Conservation (phyloP, 768 basidiomycete genomes). For the Xanthoconium stramineum region DNA sequence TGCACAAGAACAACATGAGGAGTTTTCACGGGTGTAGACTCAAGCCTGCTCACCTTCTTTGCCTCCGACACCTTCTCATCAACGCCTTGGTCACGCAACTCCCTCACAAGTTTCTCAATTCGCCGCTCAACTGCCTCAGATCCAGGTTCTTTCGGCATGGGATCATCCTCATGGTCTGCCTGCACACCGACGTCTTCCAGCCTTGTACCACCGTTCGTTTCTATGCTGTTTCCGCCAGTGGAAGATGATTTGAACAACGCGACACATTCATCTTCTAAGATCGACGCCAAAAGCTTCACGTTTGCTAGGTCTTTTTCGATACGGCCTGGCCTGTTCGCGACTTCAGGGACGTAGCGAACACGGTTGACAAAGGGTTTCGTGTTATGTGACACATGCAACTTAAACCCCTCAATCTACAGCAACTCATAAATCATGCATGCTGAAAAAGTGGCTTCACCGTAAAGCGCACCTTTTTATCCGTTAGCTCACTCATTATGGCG, state of each 20-base stretch:
- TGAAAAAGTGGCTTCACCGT: neutral
- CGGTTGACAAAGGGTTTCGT: constrained; percentile 74
- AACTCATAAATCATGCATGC: constrained; percentile 7
- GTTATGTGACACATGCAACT: constrained; percentile 84
- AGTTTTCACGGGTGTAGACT: constrained; percentile 9
- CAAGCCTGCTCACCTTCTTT: constrained; percentile 58
- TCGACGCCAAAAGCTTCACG: constrained; percentile 64
- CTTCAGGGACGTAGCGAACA: constrained; percentile 77
- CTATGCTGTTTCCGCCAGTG: constrained; percentile 17
- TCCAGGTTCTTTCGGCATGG: constrained; percentile 61
- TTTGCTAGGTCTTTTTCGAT: constrained; percentile 79
- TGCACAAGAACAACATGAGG: constrained; percentile 23
- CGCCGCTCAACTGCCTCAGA: constrained; percentile 78
- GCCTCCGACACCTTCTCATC: constrained; percentile 65
- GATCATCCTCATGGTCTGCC: constrained; percentile 40
- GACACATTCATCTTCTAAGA: constrained; percentile 70
- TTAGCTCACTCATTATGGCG: constrained; percentile 64
- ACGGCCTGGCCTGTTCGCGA: constrained; percentile 76
- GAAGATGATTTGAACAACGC: constrained; percentile 43
- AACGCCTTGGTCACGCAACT: constrained; percentile 64
- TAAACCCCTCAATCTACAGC: constrained; percentile 87
- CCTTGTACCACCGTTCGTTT: constrained; percentile 28
- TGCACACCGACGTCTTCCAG: constrained; percentile 32
- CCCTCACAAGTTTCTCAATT: constrained; percentile 71
- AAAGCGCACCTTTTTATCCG: constrained; percentile 74